These are phyloP conservation scores for Gynochthodes officinalis DNA, from an alignment of 257 asterid genomes.

Conservation along the genomic window DNA sequence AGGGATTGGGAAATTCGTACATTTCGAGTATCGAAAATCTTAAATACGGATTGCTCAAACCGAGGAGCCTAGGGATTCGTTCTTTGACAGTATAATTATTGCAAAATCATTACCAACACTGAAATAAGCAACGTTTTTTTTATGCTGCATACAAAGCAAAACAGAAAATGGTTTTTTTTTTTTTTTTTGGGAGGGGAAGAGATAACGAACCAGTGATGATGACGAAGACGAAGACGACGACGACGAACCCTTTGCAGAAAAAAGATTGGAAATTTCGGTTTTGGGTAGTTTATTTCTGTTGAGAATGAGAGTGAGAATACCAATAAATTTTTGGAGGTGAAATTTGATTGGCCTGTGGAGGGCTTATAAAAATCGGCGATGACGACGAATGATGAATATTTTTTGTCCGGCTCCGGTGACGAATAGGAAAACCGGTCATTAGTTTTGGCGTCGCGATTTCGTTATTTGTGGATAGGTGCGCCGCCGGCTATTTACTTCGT, in stretches of 20 bases:
- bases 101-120: slow-evolving; percentile 11
- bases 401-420: slow-evolving; percentile 8
- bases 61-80: slow-evolving; percentile 45
- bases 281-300: slow-evolving; percentile 7
- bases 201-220: slow-evolving; percentile 21
- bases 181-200: too few species aligned
- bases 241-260: background rate
- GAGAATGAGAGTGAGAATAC: background rate
- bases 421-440: background rate
- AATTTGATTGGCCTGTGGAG: slow-evolving; percentile 9
- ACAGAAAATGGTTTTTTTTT: too few species aligned
- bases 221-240: background rate
- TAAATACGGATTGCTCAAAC: slow-evolving; percentile 29
- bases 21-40: slow-evolving; percentile 11
- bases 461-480: too few species aligned
- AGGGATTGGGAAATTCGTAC: background rate
- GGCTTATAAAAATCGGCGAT: background rate
- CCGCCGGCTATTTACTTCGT: too few species aligned
- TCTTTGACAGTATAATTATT: slow-evolving; percentile 18
- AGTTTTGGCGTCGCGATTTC: background rate
- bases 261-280: background rate
- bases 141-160: background rate
- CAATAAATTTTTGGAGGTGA: background rate
- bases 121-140: background rate
- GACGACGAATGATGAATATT: background rate